These are phyloP conservation scores for Omphalotus olearius DNA, from an alignment of 1,284 basidiomycete species.

Conservation along the genomic window DNA sequence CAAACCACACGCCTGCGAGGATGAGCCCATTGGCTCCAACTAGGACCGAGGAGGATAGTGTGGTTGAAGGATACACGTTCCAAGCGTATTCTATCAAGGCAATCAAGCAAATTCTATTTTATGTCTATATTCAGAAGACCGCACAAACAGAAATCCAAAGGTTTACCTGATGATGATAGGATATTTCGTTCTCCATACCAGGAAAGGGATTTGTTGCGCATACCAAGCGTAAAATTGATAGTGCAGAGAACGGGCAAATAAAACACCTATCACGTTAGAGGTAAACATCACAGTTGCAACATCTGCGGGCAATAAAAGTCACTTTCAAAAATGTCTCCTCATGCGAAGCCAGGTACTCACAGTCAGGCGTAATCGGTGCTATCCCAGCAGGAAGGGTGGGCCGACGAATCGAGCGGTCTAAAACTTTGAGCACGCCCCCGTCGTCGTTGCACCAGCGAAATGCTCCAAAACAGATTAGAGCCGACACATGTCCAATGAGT, in stretches of 20 bases:
- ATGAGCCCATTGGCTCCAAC: constrained; percentile 55
- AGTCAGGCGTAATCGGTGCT: constrained; percentile 49
- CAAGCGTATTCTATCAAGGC: constrained; percentile 78
- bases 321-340: not conserved
- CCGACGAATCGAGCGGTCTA: constrained; percentile 51
- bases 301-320: constrained; percentile 43
- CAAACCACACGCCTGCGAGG: constrained; percentile 59
- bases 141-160: constrained; percentile 6
- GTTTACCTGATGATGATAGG: constrained; percentile 56
- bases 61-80: constrained; percentile 84
- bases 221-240: constrained; percentile 99
- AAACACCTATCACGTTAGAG: constrained; percentile 88
- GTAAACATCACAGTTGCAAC: constrained; percentile 83
- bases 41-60: constrained; percentile 63
- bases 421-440: constrained; percentile 55
- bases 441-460: constrained; percentile 69
- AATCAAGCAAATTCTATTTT: constrained; percentile 56
- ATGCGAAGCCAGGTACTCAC: constrained; percentile 34
- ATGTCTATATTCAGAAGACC: constrained; percentile 4
- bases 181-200: constrained; percentile 73
- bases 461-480: constrained; percentile 65
- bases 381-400: constrained; percentile 47
- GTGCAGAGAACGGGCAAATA: constrained; percentile 93
- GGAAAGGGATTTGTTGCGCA: constrained; percentile 86
- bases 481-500: constrained; percentile 60